Evolutionary conservation across 371 early-diverging fungal species (phyloP).

Genomic region (Phascolomyces articulosus): DNA sequence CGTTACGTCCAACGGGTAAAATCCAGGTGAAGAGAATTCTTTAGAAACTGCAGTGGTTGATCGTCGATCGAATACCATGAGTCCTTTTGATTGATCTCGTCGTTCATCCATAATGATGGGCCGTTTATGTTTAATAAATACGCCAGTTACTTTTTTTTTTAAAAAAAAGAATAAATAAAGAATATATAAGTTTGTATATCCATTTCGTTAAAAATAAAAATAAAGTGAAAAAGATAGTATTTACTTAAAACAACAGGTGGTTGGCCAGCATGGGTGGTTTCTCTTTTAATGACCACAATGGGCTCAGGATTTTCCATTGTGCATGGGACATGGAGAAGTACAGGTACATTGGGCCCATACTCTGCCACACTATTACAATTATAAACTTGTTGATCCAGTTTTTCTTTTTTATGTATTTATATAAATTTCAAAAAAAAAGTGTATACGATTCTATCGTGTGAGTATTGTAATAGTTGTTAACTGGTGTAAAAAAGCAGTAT

Average conservation of each 20-base stretch:
- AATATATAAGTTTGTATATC: background rate
- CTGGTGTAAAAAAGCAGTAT: background rate
- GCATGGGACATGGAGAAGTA: slow-evolving; percentile 40
- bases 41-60: slow-evolving; percentile 1
- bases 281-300: slow-evolving; percentile 33
- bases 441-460: too few relatives aligned
- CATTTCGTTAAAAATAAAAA: background rate
- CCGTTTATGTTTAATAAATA: slow-evolving; percentile 21
- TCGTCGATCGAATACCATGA: slow-evolving; percentile 29
- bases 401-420: slow-evolving; percentile 7
- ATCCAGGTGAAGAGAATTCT: slow-evolving; percentile 20
- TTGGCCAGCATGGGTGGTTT: slow-evolving; percentile 33
- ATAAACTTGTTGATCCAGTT: slow-evolving; percentile 29
- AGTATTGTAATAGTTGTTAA: background rate
- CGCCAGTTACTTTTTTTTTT: slow-evolving; percentile 19
- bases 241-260: slow-evolving; percentile 47
- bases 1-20: slow-evolving; percentile 21
- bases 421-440: too few relatives aligned
- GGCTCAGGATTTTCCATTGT: slow-evolving; percentile 35
- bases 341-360: slow-evolving; percentile 35
- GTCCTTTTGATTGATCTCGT: slow-evolving; percentile 21
- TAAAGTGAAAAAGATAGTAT: background rate
- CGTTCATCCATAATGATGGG: slow-evolving; percentile 31
- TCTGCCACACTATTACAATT: slow-evolving; percentile 25
- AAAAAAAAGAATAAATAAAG: background rate